phyloP scores from a whole-genome alignment of 495 filamentous ascomycete genomes.

The Penicillium desertorum region DNA sequence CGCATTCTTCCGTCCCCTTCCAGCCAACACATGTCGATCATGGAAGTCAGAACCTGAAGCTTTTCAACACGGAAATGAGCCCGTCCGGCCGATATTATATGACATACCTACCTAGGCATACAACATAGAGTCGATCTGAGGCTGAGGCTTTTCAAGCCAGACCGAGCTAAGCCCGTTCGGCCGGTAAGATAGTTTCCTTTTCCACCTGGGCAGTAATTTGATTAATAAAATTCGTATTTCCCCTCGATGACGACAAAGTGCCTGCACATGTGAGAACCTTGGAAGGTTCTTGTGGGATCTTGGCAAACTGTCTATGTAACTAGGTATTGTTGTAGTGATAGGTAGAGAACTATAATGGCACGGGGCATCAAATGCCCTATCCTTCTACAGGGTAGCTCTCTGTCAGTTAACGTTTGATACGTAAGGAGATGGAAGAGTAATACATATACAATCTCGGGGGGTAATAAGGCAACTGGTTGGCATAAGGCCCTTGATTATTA shows the following conservation, averaged over 20 bases:
- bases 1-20: neutral
- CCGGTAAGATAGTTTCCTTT: neutral
- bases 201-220: neutral
- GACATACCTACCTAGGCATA: no score
- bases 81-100: no score
- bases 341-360: no score
- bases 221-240: neutral
- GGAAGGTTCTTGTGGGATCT: neutral
- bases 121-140: neutral
- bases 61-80: no score
- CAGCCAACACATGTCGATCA: no score
- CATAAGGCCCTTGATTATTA: neutral
- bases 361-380: no score
- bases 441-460: neutral
- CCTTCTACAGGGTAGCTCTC: no score
- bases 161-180: neutral
- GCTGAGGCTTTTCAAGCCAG: neutral
- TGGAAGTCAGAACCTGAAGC: no score
- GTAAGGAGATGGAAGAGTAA: neutral
- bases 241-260: neutral
- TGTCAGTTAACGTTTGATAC: neutral
- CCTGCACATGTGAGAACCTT: neutral
- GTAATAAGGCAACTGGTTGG: conserved; percentile 6
- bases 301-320: neutral
- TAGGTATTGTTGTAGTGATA: no score